Evolutionary conservation across 805 yeast species (phyloP), one percentile per base, ranked within the genome.

Genomic region (Starmerella kuoi): DNA sequence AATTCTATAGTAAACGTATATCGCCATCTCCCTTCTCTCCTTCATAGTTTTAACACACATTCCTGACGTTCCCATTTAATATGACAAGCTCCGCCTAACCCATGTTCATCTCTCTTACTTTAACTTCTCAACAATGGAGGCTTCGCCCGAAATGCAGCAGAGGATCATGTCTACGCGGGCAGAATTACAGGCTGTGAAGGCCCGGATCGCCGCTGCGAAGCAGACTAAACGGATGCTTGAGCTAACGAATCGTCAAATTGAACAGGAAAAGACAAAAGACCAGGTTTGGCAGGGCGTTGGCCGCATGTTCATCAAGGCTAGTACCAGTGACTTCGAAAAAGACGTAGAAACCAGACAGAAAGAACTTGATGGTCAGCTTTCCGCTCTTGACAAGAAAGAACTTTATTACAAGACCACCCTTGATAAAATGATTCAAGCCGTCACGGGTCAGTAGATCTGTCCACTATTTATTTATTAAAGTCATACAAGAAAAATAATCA

Each of bases 241-340:
- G 21, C 64, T 73, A 34, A 79, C 93, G 7, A 61, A 68, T 26
- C 56, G 67, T 26, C 81, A 79, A 50, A 64, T 85, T 38, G 64
- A 62, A 21, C 65, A 72, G 51, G 37, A 52, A 21, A 50, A 46
- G 23, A 34, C 35, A 23, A 62, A 70, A 12, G 67, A 64, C 8
- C 57, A 56, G 7, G 87, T 86, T 4, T 86, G 94, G 91, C 74
- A 82, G 56, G 83, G 93, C 4, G 73, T 83, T 27, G 96, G 96
- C 23, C 80, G 79, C 60, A 73, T 84, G 62, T 62, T 62, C 44
- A 37, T 60, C 41, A 59, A 63, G 35, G 67, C 67, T 4, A 65
- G 67, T 22, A 64, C 65, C 2, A 53, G 58, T 3, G 61, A 64
- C 3, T 81, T 82, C 60, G 58, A 70, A 35, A 54, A 58, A 11